Percentiles rank a stretch among this genome's conserved stretches.
Evolutionary conservation across 2,329 filamentous ascomycete species (phyloP).

Genomic region (Aureobasidium sp.): DNA sequence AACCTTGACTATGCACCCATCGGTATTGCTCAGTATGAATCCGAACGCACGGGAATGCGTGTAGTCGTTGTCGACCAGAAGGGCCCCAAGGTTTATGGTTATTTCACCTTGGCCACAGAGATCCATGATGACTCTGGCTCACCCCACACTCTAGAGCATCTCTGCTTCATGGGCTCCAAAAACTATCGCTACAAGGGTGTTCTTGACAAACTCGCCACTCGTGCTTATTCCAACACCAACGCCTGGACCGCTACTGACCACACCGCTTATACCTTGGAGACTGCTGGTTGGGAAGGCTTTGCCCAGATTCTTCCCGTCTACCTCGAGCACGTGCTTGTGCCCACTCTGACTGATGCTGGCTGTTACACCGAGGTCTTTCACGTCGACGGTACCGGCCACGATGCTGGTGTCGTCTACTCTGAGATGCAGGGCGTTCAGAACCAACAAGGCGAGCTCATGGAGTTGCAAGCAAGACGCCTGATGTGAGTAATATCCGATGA

Average conservation of each 20-base stretch:
- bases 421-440: slow-evolving; percentile 98
- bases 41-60: slow-evolving; percentile 86
- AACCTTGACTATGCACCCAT: slow-evolving; percentile 82
- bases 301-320: slow-evolving; percentile 91
- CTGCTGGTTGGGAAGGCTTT: slow-evolving; percentile 95
- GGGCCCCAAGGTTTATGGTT: slow-evolving; percentile 90
- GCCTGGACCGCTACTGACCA: slow-evolving; percentile 96
- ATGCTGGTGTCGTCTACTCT: slow-evolving; percentile 83
- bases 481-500: slow-evolving; percentile 31
- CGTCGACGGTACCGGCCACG: slow-evolving; percentile 83
- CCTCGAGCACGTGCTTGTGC: slow-evolving; percentile 84
- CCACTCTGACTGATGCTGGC: slow-evolving; percentile 82
- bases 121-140: slow-evolving; percentile 96
- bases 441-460: slow-evolving; percentile 74
- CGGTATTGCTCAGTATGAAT: slow-evolving; percentile 90
- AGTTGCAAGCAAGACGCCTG: slow-evolving; percentile 67
- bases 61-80: slow-evolving; percentile 85
- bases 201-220: slow-evolving; percentile 84
- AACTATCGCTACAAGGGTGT: slow-evolving; percentile 93
- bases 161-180: slow-evolving; percentile 64
- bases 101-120: slow-evolving; percentile 92
- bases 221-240: slow-evolving; percentile 90
- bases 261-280: slow-evolving; percentile 90
- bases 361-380: slow-evolving; percentile 97
- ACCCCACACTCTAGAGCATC: slow-evolving; percentile 48